A percentile compares a stretch with the other conserved stretches of the same genome.
These are phyloP conservation scores for Eutrema salsugineum DNA, from an alignment of 441 rosid genomes.

Conservation along the genomic window DNA sequence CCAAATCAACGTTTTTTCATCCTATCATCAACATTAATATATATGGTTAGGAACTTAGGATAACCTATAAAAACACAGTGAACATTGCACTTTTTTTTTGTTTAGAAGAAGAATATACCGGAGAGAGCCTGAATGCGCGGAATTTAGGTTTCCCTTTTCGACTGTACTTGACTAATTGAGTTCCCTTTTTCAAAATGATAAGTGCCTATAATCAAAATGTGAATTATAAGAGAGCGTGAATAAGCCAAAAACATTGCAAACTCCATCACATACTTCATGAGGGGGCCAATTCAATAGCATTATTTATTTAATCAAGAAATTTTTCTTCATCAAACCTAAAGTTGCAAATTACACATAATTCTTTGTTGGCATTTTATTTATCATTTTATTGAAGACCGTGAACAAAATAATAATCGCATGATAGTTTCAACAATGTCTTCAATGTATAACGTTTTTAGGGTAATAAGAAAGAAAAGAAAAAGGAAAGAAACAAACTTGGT, in stretches of 20 bases:
- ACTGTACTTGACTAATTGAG: slow-evolving; percentile 86
- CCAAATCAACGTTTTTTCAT: slow-evolving; percentile 76
- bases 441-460: neutral
- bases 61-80: neutral
- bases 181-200: slow-evolving; percentile 72
- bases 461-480: neutral
- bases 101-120: slow-evolving; percentile 50
- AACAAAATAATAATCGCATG: neutral
- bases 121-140: slow-evolving; percentile 85
- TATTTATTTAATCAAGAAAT: neutral
- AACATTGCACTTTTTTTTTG: neutral
- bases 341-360: neutral
- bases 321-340: neutral
- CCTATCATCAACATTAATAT: slow-evolving; percentile 51
- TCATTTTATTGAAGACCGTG: neutral
- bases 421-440: neutral
- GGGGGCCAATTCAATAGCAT: neutral
- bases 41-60: neutral
- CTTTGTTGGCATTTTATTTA: neutral
- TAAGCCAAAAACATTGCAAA: neutral
- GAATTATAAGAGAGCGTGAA: neutral
- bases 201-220: slow-evolving; percentile 47
- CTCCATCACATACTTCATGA: neutral
- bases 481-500: slow-evolving; percentile 49
- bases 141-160: slow-evolving; percentile 93